phyloP scores from a whole-genome alignment of 2,329 filamentous ascomycete species.

The Colletotrichum costaricense region DNA sequence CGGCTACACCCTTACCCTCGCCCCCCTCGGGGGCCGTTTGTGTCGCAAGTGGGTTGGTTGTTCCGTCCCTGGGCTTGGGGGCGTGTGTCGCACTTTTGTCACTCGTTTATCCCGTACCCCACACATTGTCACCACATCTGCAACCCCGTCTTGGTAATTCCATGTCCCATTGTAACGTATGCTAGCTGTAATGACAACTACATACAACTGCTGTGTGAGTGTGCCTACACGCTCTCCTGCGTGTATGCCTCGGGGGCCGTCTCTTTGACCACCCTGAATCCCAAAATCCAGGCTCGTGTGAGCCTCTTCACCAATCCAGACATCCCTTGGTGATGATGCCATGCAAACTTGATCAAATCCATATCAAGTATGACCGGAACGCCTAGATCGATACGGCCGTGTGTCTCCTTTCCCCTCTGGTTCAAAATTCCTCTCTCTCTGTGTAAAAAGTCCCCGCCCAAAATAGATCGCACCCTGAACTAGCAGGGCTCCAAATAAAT shows the following conservation, averaged over 20 bases:
- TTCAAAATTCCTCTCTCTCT: neutral
- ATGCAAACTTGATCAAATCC: conserved; percentile 8
- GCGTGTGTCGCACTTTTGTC: conserved; percentile 24
- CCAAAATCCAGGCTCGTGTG: neutral
- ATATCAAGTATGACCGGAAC: conserved; percentile 26
- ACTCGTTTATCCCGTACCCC: neutral
- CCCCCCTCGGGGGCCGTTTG: conserved; percentile 17
- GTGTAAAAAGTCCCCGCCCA: neutral
- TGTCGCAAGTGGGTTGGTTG: conserved; percentile 18
- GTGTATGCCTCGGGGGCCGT: neutral
- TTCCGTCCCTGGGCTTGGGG: neutral
- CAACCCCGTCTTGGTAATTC: neutral
- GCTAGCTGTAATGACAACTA: conserved; percentile 17
- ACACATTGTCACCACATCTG: neutral
- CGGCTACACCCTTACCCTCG: neutral
- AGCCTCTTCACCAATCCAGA: conserved; percentile 3
- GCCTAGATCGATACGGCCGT: conserved; percentile 12
- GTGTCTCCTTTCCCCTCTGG: neutral
- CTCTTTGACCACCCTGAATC: neutral
- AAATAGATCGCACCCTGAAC: conserved; percentile 32
- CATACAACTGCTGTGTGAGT: conserved; percentile 1
- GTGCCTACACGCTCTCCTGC: neutral
- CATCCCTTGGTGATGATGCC: neutral
- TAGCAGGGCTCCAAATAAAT: conserved; percentile 34
- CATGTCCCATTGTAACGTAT: conserved; percentile 25